Evolutionary conservation across 108 stramenopile species (phyloP), one percentile per base, ranked within the genome.

Genomic region (Aurantiochytrium sp.): DNA sequence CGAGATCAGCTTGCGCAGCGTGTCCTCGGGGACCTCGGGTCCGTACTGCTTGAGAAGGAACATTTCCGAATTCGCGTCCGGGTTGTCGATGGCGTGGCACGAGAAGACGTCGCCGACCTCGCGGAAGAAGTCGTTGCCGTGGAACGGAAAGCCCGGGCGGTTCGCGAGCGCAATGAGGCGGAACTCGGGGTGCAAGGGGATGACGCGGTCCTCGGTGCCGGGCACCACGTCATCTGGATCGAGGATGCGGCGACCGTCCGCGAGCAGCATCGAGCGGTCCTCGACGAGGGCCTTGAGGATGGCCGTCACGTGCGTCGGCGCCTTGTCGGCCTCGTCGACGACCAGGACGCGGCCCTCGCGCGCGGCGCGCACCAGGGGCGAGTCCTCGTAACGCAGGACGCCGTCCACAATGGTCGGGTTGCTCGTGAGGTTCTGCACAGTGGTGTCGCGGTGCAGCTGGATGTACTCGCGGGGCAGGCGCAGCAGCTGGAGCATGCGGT

Each of bases 251-350:
- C 95, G 93, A 1, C 97, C 97, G 89, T 96, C 95, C 0, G 93
- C 89, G 22, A 97, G 87, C 4, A 92, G 69, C 37, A 97, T 89
- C 69, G 95, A 95, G 31, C 97, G 95, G 90, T 97, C 97, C 91
- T 96, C 96, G 50, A 96, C 91, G 42, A 97, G 85, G 19, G 94
- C 93, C 88, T 97, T 97, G 48, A 97, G 87, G 17, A 97, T 54
- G 4, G 95, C 93, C 15, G 95, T 91, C 17, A 97, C 97, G 54
- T 96, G 95, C 2, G 92, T 89, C 37, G 95, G 95, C 54, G 97
- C 97, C 86, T 97, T 97, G 90, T 97, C 97, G 15, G 96, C 97
- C 91, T 97, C 97, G 85, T 97, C 97, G 4, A 97, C 68, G 3
- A 97, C 94, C 31, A 96, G 90, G 5, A 91, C 89, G 0, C 95